Evolutionary conservation across 2,329 filamentous ascomycete species (phyloP), one percentile per base, ranked within the genome.

Genomic region (Purpureocillium takamizusanense): DNA sequence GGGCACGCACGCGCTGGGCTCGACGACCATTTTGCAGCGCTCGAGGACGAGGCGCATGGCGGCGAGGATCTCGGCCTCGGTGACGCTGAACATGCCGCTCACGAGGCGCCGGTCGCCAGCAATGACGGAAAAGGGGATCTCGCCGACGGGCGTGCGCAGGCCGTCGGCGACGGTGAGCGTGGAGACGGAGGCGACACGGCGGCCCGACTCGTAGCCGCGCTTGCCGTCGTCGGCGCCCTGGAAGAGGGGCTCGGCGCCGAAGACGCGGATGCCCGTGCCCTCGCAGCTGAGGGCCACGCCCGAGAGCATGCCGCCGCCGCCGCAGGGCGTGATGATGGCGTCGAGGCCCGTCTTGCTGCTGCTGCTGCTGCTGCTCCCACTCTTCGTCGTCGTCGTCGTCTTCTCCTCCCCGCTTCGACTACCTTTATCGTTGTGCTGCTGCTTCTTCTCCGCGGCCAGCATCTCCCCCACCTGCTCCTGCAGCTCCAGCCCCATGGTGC

Each of bases 161-260:
- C 90, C 90, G 60, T 97, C 90, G 0, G 88, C 90, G 28, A 97
- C 81, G 0, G 90, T 95, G 13, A 90, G 68, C 1, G 81, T 78
- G 50, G 74, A 78, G 15, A 95, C 89, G 0, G 56, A 59, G 46
- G 75, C 66, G 30, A 97, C 71, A 11, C 88, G 71, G 48, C 63
- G 48, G 0, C 83, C 81, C 0, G 70, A 56, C 37, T 73, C 73
- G 25, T 90, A 72, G 0, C 86, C 86, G 2, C 86, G 68, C 43
- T 78, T 72, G 29, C 75, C 83, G 62, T 97, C 90, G 62, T 97
- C 88, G 1, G 80, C 89, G 35, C 87, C 89, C 53, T 94, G 63
- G 54, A 83, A 86, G 16, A 67, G 74, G 1, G 92, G 90, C 64
- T 97, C 92, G 0, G 88, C 82, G 15, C 88, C 89, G 59, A 92